phyloP scores from a whole-genome alignment of 352 stramenopile species.

The Globisporangium cederbergense region DNA sequence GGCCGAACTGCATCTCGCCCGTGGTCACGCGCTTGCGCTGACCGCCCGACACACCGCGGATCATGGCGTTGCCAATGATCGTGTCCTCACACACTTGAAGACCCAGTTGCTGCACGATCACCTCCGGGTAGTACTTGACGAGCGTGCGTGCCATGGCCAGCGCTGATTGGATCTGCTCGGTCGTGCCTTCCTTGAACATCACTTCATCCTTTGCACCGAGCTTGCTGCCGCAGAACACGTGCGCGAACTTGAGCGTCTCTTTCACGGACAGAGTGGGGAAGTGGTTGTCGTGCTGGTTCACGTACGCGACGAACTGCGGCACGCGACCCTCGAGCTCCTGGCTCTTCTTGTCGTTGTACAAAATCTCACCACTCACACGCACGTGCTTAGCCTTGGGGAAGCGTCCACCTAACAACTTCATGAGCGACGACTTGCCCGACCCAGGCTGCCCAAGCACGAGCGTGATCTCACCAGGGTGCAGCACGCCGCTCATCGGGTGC shows the following conservation, averaged over 20 bases:
- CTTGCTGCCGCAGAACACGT: constrained; percentile 24
- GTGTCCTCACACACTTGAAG: constrained; percentile 39
- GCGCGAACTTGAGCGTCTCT: constrained; percentile 28
- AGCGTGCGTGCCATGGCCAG: constrained; percentile 9
- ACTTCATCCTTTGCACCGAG: constrained; percentile 25
- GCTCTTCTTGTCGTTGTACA: constrained; percentile 19
- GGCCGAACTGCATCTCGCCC: constrained; percentile 70
- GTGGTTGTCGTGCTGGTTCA: constrained; percentile 23
- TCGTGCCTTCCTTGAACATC: constrained; percentile 30
- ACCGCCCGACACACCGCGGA: constrained; percentile 68
- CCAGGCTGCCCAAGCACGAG: constrained; percentile 27
- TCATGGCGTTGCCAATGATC: constrained; percentile 35
- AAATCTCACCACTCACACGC: constrained; percentile 14
- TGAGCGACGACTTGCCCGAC: constrained; percentile 1
- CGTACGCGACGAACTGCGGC: constrained; percentile 1
- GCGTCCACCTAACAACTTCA: constrained; percentile 21
- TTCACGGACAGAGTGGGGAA: constrained; percentile 24
- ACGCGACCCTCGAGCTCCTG: constrained; percentile 16
- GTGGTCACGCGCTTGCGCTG: constrained; percentile 90
- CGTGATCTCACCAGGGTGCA: constrained; percentile 24
- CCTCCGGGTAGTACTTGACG: constrained; percentile 21
- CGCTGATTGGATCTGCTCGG: constrained; percentile 21
- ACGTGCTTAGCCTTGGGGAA: constrained; percentile 21
- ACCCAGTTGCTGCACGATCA: constrained; percentile 28
- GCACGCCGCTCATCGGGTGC: constrained; percentile 19